phyloP scores from a whole-genome alignment of 2,329 filamentous ascomycete species.

The Venturia pyrina region DNA sequence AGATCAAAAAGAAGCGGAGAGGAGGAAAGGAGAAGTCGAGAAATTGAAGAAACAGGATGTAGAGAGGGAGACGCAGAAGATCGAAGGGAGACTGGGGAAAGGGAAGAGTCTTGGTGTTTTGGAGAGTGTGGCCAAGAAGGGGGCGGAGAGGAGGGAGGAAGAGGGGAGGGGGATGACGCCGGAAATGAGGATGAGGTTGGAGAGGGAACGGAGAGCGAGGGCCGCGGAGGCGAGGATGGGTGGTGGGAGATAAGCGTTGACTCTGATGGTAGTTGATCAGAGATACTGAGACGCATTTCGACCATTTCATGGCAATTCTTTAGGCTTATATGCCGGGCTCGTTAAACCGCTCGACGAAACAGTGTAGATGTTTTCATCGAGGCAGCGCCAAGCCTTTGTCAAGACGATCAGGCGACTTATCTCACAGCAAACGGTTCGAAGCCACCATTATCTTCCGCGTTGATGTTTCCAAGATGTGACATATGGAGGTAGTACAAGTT shows the following conservation, averaged over 20 bases:
- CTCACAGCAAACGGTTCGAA: no score
- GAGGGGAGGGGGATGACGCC: constrained; percentile 76
- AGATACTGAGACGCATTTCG: no score
- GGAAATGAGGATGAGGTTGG: constrained; percentile 74
- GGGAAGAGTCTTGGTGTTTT: constrained; percentile 45
- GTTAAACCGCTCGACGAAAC: no score
- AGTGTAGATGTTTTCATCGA: no score
- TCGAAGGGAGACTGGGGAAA: constrained; percentile 39
- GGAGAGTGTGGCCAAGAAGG: constrained; percentile 48
- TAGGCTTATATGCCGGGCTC: no score
- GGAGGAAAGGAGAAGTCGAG: constrained; percentile 65
- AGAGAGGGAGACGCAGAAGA: constrained; percentile 38
- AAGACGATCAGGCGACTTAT: no score
- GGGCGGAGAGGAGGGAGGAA: constrained; percentile 72
- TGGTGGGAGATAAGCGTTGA: not conserved
- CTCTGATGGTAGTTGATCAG: no score
- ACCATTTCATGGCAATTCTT: no score
- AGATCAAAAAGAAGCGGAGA: constrained; percentile 48
- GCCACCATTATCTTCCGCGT: no score
- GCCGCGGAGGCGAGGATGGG: constrained; percentile 81
- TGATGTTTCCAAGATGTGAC: no score
- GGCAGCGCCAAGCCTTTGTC: no score
- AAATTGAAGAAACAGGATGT: constrained; percentile 51
- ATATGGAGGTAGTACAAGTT: no score
- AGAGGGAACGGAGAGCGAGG: constrained; percentile 79